These are phyloP conservation scores for Eucalyptus curtisii DNA, from an alignment of 345 rosid genomes.

Conservation along the genomic window DNA sequence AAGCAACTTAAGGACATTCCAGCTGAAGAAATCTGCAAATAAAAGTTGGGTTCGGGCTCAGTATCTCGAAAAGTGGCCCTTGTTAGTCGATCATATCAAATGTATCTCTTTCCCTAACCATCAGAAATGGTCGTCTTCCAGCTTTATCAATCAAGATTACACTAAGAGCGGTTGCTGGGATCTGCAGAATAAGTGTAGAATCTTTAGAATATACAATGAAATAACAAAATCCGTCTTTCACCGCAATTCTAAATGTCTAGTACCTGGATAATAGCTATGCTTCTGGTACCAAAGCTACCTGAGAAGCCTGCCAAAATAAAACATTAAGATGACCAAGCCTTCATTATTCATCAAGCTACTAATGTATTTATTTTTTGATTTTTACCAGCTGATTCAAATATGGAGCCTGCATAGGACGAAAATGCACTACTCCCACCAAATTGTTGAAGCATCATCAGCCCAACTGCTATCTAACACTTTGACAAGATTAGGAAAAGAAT, in stretches of 20 bases:
- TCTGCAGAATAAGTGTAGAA: not conserved
- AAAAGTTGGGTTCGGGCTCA: not conserved
- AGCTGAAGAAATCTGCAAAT: constrained; percentile 1
- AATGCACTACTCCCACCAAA: constrained; percentile 26
- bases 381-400: constrained; percentile 36
- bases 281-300: not conserved
- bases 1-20: constrained; percentile 2
- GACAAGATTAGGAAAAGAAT: not conserved
- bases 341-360: not conserved
- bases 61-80: not conserved
- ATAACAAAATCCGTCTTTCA: not conserved
- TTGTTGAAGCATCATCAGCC: constrained; percentile 34
- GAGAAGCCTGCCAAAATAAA: not conserved
- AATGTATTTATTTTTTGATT: not conserved
- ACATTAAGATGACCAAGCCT: not conserved
- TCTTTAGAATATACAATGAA: not conserved
- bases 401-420: constrained; percentile 27
- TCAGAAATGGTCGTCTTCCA: constrained; percentile 12
- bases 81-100: not conserved
- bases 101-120: not conserved
- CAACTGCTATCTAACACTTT: constrained; percentile 30
- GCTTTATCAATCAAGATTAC: constrained; percentile 4
- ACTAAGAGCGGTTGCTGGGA: not conserved
- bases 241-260: not conserved
- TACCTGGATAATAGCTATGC: constrained; percentile 2